phyloP scores from a whole-genome alignment of 2,329 filamentous ascomycete genomes.

The Ampelomyces quisqualis region DNA sequence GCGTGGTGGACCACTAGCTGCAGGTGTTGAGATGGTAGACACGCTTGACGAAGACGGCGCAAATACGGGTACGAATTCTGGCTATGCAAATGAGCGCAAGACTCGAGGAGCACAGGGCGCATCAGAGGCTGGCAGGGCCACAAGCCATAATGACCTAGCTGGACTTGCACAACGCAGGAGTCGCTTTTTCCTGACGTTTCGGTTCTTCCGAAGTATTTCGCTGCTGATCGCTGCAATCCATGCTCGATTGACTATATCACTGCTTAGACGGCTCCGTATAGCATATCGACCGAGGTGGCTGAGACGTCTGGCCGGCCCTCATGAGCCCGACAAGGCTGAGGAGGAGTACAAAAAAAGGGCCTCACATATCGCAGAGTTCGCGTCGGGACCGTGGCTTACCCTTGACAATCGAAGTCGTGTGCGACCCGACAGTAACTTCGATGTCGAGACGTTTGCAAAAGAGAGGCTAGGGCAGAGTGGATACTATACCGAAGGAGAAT shows the following conservation, averaged over 20 bases:
- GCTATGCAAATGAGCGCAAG: constrained; percentile 70
- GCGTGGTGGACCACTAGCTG: constrained; percentile 44
- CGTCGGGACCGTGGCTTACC: constrained; percentile 25
- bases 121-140: constrained; percentile 26
- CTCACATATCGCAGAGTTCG: constrained; percentile 5
- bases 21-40: constrained; percentile 34
- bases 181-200: constrained; percentile 73
- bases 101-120: constrained; percentile 46
- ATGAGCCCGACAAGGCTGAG: constrained; percentile 22
- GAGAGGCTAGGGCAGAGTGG: constrained; percentile 54
- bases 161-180: constrained; percentile 77
- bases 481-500: constrained; percentile 24
- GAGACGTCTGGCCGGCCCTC: constrained; percentile 51
- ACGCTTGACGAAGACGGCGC: constrained; percentile 40
- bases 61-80: constrained; percentile 31
- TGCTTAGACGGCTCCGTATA: constrained; percentile 62
- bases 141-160: constrained; percentile 61
- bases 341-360: constrained; percentile 5
- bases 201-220: constrained; percentile 75
- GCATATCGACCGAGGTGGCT: constrained; percentile 65
- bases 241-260: constrained; percentile 56
- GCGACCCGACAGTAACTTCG: constrained; percentile 50
- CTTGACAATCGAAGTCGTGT: constrained; percentile 27
- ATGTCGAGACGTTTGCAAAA: constrained; percentile 79
- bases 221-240: constrained; percentile 62